Conservation (phyloP, 2,329 filamentous ascomycete genomes). For the Verticillium albo-atrum region DNA sequence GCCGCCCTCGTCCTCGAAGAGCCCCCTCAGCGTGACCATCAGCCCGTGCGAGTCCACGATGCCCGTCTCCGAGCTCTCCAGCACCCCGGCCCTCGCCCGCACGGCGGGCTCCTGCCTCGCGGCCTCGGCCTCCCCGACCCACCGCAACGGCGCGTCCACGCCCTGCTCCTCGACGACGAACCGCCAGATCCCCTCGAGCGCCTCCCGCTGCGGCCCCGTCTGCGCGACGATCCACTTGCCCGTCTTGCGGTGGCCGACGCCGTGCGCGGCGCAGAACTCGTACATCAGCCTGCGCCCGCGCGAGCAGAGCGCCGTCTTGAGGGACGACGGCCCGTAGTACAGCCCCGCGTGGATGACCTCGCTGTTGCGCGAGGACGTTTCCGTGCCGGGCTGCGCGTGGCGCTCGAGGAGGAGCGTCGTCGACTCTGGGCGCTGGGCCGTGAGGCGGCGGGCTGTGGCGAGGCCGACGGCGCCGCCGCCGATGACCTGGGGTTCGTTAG, state of each 20-base stretch:
- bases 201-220: conserved; percentile 62
- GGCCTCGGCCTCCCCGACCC: conserved; percentile 62
- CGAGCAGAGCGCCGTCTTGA: conserved; percentile 84
- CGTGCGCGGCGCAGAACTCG: conserved; percentile 62
- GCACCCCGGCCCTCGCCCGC: conserved; percentile 62
- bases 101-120: conserved; percentile 68
- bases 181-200: conserved; percentile 47
- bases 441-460: conserved; percentile 68
- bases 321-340: conserved; percentile 72
- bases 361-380: conserved; percentile 86
- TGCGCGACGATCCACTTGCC: conserved; percentile 97
- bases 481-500: conserved; percentile 36
- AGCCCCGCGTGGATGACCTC: conserved; percentile 96
- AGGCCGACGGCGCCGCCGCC: conserved; percentile 70
- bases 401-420: conserved; percentile 78
- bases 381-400: conserved; percentile 70
- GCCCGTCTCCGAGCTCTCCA: conserved; percentile 83
- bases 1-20: conserved; percentile 73
- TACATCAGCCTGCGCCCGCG: conserved; percentile 75
- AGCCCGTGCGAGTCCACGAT: conserved; percentile 84
- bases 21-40: conserved; percentile 75
- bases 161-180: conserved; percentile 28
- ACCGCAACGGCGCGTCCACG: conserved; percentile 64
- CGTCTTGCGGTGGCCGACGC: conserved; percentile 67
- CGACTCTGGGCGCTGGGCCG: conserved; percentile 52